Evolutionary conservation across 1,284 basidiomycete genomes (phyloP), one percentile per base, ranked within the genome.

Genomic region (Meripilus lineatus): DNA sequence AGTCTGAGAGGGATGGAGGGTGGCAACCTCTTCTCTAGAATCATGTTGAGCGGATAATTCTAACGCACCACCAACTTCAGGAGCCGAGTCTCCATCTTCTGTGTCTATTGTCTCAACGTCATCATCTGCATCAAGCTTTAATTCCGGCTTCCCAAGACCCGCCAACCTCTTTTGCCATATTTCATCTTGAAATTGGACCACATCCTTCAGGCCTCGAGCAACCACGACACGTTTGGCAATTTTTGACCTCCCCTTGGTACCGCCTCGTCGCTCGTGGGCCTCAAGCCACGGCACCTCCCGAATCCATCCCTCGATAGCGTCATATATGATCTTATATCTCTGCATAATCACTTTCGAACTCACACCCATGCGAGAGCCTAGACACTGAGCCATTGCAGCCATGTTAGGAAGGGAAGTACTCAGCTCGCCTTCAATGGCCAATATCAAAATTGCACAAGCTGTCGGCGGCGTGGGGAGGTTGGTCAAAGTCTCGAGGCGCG

Each of bases 401-500:
- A 79, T 62, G 42, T 76, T 68, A 34, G 78, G 74, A 23, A 85
- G 63, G 3, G 75, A 67, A n/a, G 67, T 59, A 22, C 76, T 72
- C 2, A 66, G 63, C 53, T 83, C 78, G 3, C 77, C 81, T 65
- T 90, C 87, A 33, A 89, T 61, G 1, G 82, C 75, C 43, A 89
- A 71, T n/a, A 89, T 70, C 50, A 86, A 66, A 11, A 84, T 59
- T 5, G 84, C 87, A 53, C 79, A 81, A 2, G 84, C 81, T 1
- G 77, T 79, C 8, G 80, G 71, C 21, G 58, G 68, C 35, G 64
- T 70, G 47, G 64, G 72, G 57, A 61, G 68, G 48, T 52, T 55
- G 36, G 61, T 20, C 38, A 43, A 24, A 8, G 14, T 36, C 32
- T 26, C 30, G 8, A 36, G 18, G 13, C 28, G 42, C 23, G 68